Percentiles rank a stretch among this genome's conserved stretches.
Conservation (phyloP, 2,329 filamentous ascomycete species). For the Sporothrix pseudoabietina region DNA sequence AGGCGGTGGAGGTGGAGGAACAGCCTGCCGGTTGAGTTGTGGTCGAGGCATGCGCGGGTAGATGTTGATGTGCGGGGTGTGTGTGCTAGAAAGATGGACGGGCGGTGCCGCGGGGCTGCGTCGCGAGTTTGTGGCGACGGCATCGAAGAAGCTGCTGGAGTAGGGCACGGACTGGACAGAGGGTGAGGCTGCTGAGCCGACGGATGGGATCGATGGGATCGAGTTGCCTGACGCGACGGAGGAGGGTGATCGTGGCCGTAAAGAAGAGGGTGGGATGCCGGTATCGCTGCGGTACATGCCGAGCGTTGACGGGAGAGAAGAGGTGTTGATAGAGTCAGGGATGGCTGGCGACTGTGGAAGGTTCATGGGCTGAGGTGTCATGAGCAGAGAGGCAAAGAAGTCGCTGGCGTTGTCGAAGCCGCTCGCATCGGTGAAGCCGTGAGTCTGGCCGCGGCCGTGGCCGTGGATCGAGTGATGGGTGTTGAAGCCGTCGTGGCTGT, state of each 20-base stretch:
- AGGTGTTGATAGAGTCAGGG: not conserved
- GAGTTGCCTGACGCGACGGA: not conserved
- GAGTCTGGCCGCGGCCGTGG: not conserved
- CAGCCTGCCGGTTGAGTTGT: slow-evolving; percentile 10
- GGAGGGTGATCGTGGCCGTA: not conserved
- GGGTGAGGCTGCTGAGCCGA: not conserved
- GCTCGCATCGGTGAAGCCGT: slow-evolving; percentile 30
- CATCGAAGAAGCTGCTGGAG: slow-evolving; percentile 20
- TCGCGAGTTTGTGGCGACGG: slow-evolving; percentile 3
- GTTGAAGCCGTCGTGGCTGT: slow-evolving; percentile 29
- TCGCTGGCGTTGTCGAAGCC: slow-evolving; percentile 16
- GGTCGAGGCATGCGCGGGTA: slow-evolving; percentile 30
- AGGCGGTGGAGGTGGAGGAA: not conserved
- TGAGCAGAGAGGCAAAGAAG: slow-evolving; percentile 16
- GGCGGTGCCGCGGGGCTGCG: slow-evolving; percentile 15
- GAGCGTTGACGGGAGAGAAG: not conserved
- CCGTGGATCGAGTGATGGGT: not conserved
- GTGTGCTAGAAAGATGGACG: not conserved
- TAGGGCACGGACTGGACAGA: slow-evolving; percentile 5
- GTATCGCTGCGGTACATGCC: not conserved
- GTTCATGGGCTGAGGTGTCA: slow-evolving; percentile 24
- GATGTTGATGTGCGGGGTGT: slow-evolving; percentile 26
- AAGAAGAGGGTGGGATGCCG: not conserved
- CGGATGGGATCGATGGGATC: not conserved
- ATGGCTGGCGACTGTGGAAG: slow-evolving; percentile 4